These are phyloP conservation scores for Fusarium udum DNA, from an alignment of 2,329 filamentous ascomycete species.

Conservation along the genomic window DNA sequence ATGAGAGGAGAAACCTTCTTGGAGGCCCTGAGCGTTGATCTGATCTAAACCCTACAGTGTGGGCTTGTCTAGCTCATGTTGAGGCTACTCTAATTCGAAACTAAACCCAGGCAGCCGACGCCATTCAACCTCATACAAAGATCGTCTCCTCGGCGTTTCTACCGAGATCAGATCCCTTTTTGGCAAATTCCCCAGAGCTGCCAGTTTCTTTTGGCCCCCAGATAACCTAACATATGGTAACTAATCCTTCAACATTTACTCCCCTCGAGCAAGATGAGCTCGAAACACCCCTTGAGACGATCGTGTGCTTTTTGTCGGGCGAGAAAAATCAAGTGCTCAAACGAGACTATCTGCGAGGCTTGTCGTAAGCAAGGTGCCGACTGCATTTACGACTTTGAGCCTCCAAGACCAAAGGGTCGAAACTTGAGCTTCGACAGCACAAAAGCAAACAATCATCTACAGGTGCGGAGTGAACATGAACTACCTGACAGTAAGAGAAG, in stretches of 20 bases:
- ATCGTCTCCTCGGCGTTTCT: constrained; percentile 4
- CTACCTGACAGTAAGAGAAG: constrained; percentile 34
- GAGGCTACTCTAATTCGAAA: constrained; percentile 29
- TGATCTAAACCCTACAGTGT: constrained; percentile 37
- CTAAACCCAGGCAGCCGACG: constrained; percentile 26
- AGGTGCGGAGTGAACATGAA: constrained; percentile 23
- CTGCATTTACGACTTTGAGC: constrained; percentile 52
- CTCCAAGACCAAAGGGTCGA: constrained; percentile 44
- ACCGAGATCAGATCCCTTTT: not conserved
- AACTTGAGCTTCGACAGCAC: constrained; percentile 42
- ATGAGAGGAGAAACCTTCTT: constrained; percentile 3
- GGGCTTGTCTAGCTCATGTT: constrained; percentile 11
- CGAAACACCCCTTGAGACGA: constrained; percentile 47
- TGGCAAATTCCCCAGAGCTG: not conserved
- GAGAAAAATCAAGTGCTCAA: constrained; percentile 52
- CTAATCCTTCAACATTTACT: not conserved
- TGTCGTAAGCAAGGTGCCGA: constrained; percentile 50
- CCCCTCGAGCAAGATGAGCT: constrained; percentile 38
- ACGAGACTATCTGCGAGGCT: constrained; percentile 51
- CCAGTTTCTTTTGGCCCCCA: constrained; percentile 1
- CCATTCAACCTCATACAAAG: constrained; percentile 28
- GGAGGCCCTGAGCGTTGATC: constrained; percentile 6
- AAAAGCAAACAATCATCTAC: constrained; percentile 22
- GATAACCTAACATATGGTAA: constrained; percentile 10
- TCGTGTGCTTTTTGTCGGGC: constrained; percentile 52